Evolutionary conservation across 202 grass and related monocot species (phyloP).

Genomic region (Digitaria exilis): DNA sequence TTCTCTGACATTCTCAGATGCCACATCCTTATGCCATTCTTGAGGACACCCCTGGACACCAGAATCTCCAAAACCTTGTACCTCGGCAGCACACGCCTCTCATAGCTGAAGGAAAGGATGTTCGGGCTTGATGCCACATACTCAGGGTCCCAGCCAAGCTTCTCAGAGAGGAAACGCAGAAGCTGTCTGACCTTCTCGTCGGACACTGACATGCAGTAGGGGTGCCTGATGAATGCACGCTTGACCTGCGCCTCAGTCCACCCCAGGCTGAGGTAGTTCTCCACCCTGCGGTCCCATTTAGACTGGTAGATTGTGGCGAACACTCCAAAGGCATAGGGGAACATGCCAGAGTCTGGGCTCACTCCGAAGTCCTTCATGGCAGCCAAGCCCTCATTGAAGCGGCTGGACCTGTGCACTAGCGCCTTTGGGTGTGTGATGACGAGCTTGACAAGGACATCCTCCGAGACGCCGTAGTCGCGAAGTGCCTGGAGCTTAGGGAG

Average conservation of each 20-base stretch:
- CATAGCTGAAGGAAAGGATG: conserved; percentile 48
- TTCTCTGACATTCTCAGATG: conserved; percentile 39
- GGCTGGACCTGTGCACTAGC: conserved; percentile 13
- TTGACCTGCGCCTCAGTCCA: conserved; percentile 54
- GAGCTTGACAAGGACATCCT: conserved; percentile 43
- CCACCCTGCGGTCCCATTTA: conserved; percentile 35
- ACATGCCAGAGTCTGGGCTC: conserved; percentile 7
- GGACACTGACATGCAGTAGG: conserved; percentile 53
- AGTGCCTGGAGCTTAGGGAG: conserved; percentile 43
- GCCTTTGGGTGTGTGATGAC: conserved; percentile 31
- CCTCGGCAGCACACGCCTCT: conserved; percentile 57
- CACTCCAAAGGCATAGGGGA: conserved; percentile 47
- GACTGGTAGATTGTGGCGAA: conserved; percentile 18
- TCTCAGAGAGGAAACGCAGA: conserved; percentile 30
- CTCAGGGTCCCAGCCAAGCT: conserved; percentile 42
- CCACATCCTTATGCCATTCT: neutral
- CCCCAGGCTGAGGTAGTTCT: conserved; percentile 51
- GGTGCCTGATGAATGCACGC: conserved; percentile 45
- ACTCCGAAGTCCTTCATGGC: conserved; percentile 38
- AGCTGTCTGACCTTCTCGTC: conserved; percentile 39
- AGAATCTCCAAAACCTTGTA: conserved; percentile 38
- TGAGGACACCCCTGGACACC: conserved; percentile 30
- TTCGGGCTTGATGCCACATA: neutral
- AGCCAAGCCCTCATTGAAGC: conserved; percentile 30
- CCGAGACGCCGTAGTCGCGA: conserved; percentile 34